Base-by-base conservation (phyloP, 2,329 filamentous ascomycete genomes). In the Zymoseptoria crescenta region DNA sequence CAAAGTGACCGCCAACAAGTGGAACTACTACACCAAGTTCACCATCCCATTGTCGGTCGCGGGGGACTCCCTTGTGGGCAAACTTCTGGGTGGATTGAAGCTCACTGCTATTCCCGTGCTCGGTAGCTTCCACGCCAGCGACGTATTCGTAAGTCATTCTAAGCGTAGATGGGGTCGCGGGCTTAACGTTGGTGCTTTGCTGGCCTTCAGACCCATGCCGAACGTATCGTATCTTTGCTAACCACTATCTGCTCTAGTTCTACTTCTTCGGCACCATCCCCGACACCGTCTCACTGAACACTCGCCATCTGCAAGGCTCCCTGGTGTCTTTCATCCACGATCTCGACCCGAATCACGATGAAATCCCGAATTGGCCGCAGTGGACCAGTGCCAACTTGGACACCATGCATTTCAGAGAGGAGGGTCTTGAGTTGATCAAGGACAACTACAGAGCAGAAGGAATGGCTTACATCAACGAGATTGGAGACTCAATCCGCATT, bases 41-140 rank as follows among this genome's bases (percentile, higher is more conserved):
- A 60, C 52, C 30, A 28, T 61, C 7, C 63, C 57, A 1, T 52
- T 57, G 19, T 55, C 57, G 13, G 24, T 45, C 8, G 27, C 58
- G 4, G 53, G 55, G 16, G 28, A 49, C 54, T 30, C 57, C 2
- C 5, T 50, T 8, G 16, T 57, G 16, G 57, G 57, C 27, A 27
- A 50, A 5, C 57, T 63, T 8, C 35, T 63, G 1, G 61, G 54
- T 29, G 30, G 49, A 16, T 20, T 54, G 3, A 29, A 29, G 2
- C 9, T 55, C 9, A 58, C 56, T 28, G 29, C 55, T 16, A 60
- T 59, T 8, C 62, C 62, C 1, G 16, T 62, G 8, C 54, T 65
- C 3, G 62, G 62, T 4, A 60, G 62, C 10, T 64, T 64, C 45
- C 62, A 65, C 49, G 63, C 59, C 1, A 60, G 52, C 4, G 63